A percentile compares a stretch with the other conserved stretches of the same genome.
Conservation (phyloP, 306 rosid species). For the Calophaca sinica region DNA sequence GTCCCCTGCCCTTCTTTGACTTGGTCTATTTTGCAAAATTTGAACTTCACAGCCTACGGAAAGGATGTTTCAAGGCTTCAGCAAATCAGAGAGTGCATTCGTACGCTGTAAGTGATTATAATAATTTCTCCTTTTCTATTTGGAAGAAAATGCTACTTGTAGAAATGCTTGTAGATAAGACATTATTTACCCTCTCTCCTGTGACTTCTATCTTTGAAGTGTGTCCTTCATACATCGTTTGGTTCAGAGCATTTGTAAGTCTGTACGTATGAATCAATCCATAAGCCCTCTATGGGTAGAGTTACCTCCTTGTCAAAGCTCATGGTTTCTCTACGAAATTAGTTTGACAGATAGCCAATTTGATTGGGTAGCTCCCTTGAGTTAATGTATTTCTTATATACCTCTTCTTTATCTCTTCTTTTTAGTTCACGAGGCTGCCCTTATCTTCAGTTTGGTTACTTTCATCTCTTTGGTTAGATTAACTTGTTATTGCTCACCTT, state of each 20-base stretch:
- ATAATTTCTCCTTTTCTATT: conserved; percentile 19
- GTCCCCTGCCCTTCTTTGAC: neutral
- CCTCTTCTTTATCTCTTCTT: neutral
- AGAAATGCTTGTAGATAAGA: neutral
- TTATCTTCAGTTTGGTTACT: too few species aligned
- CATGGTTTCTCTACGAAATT: neutral
- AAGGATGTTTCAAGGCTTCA: conserved; percentile 71
- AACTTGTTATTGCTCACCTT: too few species aligned
- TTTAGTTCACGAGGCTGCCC: too few species aligned
- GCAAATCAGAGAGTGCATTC: conserved; percentile 76
- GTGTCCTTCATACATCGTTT: conserved; percentile 30
- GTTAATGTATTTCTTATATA: neutral
- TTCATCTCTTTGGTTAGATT: too few species aligned
- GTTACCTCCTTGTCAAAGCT: conserved; percentile 18
- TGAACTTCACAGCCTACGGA: conserved; percentile 59
- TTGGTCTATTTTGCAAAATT: conserved; percentile 34
- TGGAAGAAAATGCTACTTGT: conserved; percentile 26
- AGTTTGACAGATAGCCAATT: neutral
- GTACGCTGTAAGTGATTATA: conserved; percentile 70
- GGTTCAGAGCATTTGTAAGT: conserved; percentile 1
- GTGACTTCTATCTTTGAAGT: conserved; percentile 21
- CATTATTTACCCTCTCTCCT: neutral
- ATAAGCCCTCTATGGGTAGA: neutral
- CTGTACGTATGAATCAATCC: neutral
- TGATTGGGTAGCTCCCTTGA: conserved; percentile 1